Evolutionary conservation across 1,284 basidiomycete genomes (phyloP).

Genomic region (Boletellus sp.): DNA sequence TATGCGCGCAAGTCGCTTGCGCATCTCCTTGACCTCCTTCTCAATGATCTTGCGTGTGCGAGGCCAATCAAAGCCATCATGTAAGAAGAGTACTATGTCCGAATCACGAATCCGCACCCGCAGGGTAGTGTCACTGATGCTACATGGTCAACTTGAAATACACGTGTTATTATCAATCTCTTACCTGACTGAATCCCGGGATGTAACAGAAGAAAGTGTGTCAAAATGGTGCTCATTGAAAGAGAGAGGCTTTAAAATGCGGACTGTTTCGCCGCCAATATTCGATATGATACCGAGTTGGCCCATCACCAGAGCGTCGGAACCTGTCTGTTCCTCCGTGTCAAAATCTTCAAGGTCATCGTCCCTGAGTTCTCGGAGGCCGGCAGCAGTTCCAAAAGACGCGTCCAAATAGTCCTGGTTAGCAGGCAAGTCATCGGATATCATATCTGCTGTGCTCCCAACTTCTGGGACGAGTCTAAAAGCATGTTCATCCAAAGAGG

Average conservation of each 20-base stretch:
- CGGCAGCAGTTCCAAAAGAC: conserved; percentile 74
- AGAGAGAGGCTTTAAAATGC: conserved; percentile 64
- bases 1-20: conserved; percentile 84
- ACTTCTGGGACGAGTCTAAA: conserved; percentile 74
- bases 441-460: conserved; percentile 81
- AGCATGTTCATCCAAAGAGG: conserved; percentile 81
- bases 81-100: conserved; percentile 67
- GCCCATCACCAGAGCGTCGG: conserved; percentile 21
- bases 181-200: conserved; percentile 47
- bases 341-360: conserved; percentile 70
- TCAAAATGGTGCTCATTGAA: conserved; percentile 75
- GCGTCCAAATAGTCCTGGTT: conserved; percentile 87
- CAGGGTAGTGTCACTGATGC: conserved; percentile 47
- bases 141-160: conserved; percentile 24
- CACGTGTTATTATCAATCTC: conserved; percentile 16
- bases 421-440: conserved; percentile 86
- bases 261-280: conserved; percentile 82
- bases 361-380: conserved; percentile 66
- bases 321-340: conserved; percentile 38
- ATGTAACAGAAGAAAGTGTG: conserved; percentile 53
- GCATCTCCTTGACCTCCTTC: conserved; percentile 84
- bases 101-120: conserved; percentile 59
- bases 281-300: conserved; percentile 54
- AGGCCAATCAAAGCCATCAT: conserved; percentile 94
- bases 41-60: conserved; percentile 85